Evolutionary conservation across 2,329 filamentous ascomycete species (phyloP), one percentile per base, ranked within the genome.

Genomic region (Aspergillus fructus): DNA sequence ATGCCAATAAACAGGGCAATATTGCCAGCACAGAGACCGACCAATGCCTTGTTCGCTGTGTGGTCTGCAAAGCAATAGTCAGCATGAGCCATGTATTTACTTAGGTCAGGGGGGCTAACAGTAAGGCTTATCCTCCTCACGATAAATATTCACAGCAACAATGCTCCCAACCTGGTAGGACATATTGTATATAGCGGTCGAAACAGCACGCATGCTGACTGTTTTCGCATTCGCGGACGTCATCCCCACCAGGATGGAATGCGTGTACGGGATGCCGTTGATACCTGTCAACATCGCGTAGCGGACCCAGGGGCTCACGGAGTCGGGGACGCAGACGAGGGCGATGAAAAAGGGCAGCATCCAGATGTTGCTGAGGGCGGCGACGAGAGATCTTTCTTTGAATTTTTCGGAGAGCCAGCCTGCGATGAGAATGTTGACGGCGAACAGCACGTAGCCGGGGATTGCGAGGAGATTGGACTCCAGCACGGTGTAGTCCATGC

Each of bases 401-500:
- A 53, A 43, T 47, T 41, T 53, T 21, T 53, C 51, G 6, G 51
- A 53, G 4, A 53, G 42, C 51, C 51, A 53, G 11, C 51, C 51
- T 6, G 51, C 42, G 19, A 43, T 33, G 1, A 53, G 51, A 4
- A 53, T 33, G 51, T 53, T 53, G 4, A 53, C 7, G 1, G 51
- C 33, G 51, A 53, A 53, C 3, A 49, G 8, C 12, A 49, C 27
- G n/a, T 53, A 48, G 27, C 49, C 45, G 0, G 55, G 55, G 39
- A 58, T 58, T 0, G 55, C 46, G 43, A 58, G 55, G 37, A 58
- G 75, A 62, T 87, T 88, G 48, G 79, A 80, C 37, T 81, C 71
- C 65, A 87, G 81, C 0, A 81, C 83, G 50, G 72, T 71, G 71
- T 85, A 85, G 34, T 77, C 83, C 15, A 85, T 74, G 4, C 79